Evolutionary conservation across 305 asterid species (phyloP).

Genomic region (Stenogyne calaminthoides): DNA sequence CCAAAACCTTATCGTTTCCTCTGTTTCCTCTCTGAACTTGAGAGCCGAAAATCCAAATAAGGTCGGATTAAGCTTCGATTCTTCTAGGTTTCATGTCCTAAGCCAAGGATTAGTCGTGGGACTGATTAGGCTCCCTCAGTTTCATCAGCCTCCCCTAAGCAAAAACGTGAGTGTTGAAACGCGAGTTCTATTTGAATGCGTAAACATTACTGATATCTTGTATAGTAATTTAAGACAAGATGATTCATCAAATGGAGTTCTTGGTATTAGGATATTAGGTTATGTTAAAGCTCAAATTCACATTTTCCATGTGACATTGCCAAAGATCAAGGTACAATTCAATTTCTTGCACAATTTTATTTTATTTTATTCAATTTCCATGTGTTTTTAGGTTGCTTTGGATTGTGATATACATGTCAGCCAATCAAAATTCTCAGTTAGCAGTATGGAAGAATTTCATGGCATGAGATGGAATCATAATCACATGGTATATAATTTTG

Average conservation of each 20-base stretch:
- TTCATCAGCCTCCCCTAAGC: slow-evolving; percentile 70
- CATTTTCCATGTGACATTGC: slow-evolving; percentile 45
- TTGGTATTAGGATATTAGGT: slow-evolving; percentile 50
- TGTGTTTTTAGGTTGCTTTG: slow-evolving; percentile 48
- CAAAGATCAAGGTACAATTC: slow-evolving; percentile 53
- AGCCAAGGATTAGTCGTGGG: slow-evolving; percentile 63
- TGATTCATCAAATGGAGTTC: slow-evolving; percentile 25
- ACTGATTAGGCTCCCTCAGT: slow-evolving; percentile 52
- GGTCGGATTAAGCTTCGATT: slow-evolving; percentile 48
- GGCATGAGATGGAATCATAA: slow-evolving; percentile 36
- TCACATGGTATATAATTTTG: slow-evolving; percentile 36
- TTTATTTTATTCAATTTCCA: not conserved
- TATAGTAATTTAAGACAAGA: slow-evolving; percentile 31
- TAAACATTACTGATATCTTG: slow-evolving; percentile 49
- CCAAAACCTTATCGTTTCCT: slow-evolving; percentile 47
- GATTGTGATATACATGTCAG: slow-evolving; percentile 58
- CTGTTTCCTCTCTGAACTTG: slow-evolving; percentile 42
- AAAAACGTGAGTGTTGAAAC: slow-evolving; percentile 49
- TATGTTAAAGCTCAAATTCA: slow-evolving; percentile 47
- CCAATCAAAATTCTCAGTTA: slow-evolving; percentile 36
- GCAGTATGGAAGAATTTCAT: slow-evolving; percentile 31
- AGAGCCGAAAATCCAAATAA: slow-evolving; percentile 58
- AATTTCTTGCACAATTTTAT: not conserved
- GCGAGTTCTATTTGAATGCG: slow-evolving; percentile 36
- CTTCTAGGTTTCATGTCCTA: slow-evolving; percentile 50